These are phyloP conservation scores for Setaria viridis DNA, from an alignment of 202 grass and related monocot species.

Conservation along the genomic window DNA sequence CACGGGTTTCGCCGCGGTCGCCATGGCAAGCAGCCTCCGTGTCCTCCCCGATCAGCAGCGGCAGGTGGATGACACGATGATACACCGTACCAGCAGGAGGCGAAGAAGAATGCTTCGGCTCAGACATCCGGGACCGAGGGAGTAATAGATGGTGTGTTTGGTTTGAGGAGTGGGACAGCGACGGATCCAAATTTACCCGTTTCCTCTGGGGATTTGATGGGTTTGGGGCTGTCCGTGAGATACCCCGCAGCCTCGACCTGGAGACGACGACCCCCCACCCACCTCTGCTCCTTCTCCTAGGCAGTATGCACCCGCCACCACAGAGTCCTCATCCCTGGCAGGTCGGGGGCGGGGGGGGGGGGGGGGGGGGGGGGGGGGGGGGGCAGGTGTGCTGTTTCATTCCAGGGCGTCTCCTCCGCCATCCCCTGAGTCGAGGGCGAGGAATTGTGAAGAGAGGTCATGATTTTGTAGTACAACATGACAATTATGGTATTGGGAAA, in stretches of 20 bases:
- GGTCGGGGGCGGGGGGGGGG: too few relatives aligned
- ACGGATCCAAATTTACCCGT: neutral
- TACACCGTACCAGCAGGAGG: neutral
- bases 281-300: neutral
- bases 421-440: too few relatives aligned
- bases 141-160: neutral
- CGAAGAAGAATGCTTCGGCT: neutral
- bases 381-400: too few relatives aligned
- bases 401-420: too few relatives aligned
- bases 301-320: neutral
- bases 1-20: slow-evolving; percentile 60
- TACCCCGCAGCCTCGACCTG: neutral
- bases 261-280: neutral
- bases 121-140: neutral
- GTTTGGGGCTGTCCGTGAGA: neutral
- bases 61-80: too few relatives aligned
- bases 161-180: neutral
- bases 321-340: neutral
- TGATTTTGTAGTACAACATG: too few relatives aligned
- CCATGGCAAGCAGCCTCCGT: slow-evolving; percentile 34
- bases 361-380: too few relatives aligned
- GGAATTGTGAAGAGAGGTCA: too few relatives aligned
- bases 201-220: neutral
- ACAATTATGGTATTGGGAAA: too few relatives aligned
- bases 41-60: too few relatives aligned